These are phyloP conservation scores for Silene noctiflora DNA, from an alignment of 179 eudicot genomes.

Conservation along the genomic window DNA sequence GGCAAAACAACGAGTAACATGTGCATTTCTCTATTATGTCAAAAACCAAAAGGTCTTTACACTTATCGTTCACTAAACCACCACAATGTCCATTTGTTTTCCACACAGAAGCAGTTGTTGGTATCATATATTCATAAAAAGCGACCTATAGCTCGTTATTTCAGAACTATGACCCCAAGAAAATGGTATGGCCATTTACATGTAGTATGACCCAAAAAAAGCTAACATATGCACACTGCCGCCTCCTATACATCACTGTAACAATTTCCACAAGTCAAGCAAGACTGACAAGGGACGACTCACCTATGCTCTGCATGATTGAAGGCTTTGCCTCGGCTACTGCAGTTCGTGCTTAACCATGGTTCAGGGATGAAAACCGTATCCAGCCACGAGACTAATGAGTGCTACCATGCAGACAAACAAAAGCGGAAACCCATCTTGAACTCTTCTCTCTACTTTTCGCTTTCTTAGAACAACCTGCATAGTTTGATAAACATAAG, in stretches of 20 bases:
- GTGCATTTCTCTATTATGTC: not conserved
- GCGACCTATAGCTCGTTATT: conserved; percentile 17
- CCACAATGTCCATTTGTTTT: not conserved
- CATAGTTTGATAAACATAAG: conserved; percentile 14
- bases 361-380: conserved; percentile 41
- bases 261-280: conserved; percentile 19
- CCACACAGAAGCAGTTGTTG: conserved; percentile 14
- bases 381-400: conserved; percentile 59
- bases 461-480: conserved; percentile 50
- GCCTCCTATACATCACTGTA: conserved; percentile 18
- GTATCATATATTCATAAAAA: not conserved
- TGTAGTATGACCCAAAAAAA: conserved; percentile 20
- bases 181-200: conserved; percentile 29
- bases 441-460: conserved; percentile 44
- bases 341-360: not conserved
- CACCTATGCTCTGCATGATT: conserved; percentile 16
- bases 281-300: conserved; percentile 14
- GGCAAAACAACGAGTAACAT: not conserved
- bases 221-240: conserved; percentile 31
- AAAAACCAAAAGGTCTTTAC: not conserved
- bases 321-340: conserved; percentile 4
- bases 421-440: conserved; percentile 67
- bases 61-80: not conserved
- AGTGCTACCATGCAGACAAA: conserved; percentile 81
- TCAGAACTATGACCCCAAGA: not conserved